phyloP scores from a whole-genome alignment of 2,329 filamentous ascomycete genomes.

The Alternaria arbusti region DNA sequence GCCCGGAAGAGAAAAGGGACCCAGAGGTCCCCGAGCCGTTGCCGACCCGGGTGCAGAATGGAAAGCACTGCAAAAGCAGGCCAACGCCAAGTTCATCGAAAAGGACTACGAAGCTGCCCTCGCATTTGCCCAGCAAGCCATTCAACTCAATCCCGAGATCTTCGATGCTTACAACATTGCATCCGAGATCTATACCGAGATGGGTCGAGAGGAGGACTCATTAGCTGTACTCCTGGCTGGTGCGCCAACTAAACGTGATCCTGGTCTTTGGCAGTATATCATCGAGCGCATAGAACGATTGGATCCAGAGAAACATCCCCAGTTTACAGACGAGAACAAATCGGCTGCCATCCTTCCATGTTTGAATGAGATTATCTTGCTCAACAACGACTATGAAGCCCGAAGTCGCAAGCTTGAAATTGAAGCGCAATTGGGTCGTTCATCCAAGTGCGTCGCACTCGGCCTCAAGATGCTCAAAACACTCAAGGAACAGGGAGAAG shows the following conservation, averaged over 20 bases:
- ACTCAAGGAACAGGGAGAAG: slow-evolving; percentile 51
- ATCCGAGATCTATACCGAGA: slow-evolving; percentile 63
- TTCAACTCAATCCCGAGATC: slow-evolving; percentile 64
- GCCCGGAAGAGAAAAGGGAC: slow-evolving; percentile 38
- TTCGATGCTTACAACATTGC: slow-evolving; percentile 66
- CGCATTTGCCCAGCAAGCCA: slow-evolving; percentile 41
- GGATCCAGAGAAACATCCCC: slow-evolving; percentile 43
- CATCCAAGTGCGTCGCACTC: slow-evolving; percentile 40
- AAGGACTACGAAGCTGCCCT: slow-evolving; percentile 62
- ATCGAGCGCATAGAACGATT: slow-evolving; percentile 60
- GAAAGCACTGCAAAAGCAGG: slow-evolving; percentile 69
- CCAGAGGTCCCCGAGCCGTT: slow-evolving; percentile 58
- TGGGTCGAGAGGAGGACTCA: slow-evolving; percentile 64
- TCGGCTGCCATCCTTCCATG: slow-evolving; percentile 39
- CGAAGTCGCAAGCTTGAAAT: slow-evolving; percentile 63
- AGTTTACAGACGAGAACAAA: slow-evolving; percentile 36
- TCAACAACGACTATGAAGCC: slow-evolving; percentile 60
- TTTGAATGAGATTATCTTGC: slow-evolving; percentile 57
- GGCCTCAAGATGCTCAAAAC: slow-evolving; percentile 63
- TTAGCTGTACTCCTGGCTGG: slow-evolving; percentile 64
- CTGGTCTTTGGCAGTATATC: slow-evolving; percentile 63
- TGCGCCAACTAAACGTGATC: slow-evolving; percentile 63
- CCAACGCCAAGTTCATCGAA: slow-evolving; percentile 71
- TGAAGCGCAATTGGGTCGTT: slow-evolving; percentile 55
- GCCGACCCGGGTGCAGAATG: slow-evolving; percentile 75